Base-by-base conservation (phyloP, 2,329 filamentous ascomycete species). In the Beauveria rudraprayagi region DNA sequence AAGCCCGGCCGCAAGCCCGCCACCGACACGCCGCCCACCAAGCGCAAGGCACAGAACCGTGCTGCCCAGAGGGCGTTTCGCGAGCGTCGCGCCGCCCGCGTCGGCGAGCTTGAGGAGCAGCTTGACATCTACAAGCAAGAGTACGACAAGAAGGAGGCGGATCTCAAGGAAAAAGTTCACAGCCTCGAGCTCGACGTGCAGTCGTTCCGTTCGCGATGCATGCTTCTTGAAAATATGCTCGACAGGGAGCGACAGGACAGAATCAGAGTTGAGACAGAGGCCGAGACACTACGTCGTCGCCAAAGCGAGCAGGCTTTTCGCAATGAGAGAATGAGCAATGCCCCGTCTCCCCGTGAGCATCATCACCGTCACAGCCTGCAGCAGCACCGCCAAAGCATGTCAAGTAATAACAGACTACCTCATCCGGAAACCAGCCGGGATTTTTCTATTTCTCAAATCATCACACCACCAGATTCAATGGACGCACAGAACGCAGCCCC, bases 1-100 rank as follows among this genome's bases (percentile, higher is more conserved):
- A 93, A 92, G 79, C 93, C 94, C 24, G 93, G 93, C 54, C 86
- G 93, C 67, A 97, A 97, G 80, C 92, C 93, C 3, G 91, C 91
- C 52, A 95, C 91, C 41, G 92, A 97, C 71, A 95, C 92, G 57
- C 92, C 92, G 16, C 90, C 90, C 1, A 96, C 92, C 48, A 96
- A 96, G 77, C 86, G 94, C 66, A 95, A 97, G 78, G 90, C 91
- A 1, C 94, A 97, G 77, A 97, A 97, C 73, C 84, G 94, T 63
- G 90, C 91, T 52, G 93, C 93, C 3, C 93, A 97, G 76, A 82
- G 93, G 62, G 91, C 90, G 1, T 97, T 97, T 74, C 84, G 93
- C 40, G 92, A 96, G 75, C 83, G 93, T 62, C 85, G 93, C 65
- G 91, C 91, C 2, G 90, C 91, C 26, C 89, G 91, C 44, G 90